These are phyloP conservation scores for Gracilaria gracilis DNA, from an alignment of 23 red algal species.

Conservation along the genomic window DNA sequence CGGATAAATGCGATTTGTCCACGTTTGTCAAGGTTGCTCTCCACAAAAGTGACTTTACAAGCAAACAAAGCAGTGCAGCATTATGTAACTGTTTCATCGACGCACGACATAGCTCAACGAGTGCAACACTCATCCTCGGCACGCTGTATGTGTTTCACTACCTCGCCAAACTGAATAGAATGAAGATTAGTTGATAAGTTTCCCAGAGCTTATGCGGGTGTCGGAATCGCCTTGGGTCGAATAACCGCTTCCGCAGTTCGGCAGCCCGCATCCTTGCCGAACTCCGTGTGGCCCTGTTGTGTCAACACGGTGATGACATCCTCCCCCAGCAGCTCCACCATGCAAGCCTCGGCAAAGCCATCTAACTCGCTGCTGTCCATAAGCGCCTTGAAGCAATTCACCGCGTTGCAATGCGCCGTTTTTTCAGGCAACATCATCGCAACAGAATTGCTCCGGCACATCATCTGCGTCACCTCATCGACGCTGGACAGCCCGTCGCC, in stretches of 20 bases:
- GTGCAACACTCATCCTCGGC: background rate
- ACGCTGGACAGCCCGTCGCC: background rate
- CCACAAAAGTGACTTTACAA: slow-evolving; percentile 14
- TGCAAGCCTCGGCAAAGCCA: slow-evolving; percentile 68
- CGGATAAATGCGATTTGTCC: background rate
- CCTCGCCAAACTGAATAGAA: slow-evolving; percentile 6
- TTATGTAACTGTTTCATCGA: background rate
- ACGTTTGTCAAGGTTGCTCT: background rate
- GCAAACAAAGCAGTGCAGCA: slow-evolving; percentile 8
- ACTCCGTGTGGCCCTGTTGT: slow-evolving; percentile 23
- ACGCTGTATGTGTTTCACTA: background rate
- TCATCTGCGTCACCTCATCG: slow-evolving; percentile 26
- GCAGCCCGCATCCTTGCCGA: slow-evolving; percentile 18
- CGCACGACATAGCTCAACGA: background rate
- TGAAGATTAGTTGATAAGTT: slow-evolving; percentile 25
- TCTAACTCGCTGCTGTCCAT: slow-evolving; percentile 71
- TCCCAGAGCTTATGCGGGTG: slow-evolving; percentile 1
- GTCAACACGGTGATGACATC: slow-evolving; percentile 35
- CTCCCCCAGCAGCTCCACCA: slow-evolving; percentile 64
- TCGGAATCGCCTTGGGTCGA: slow-evolving; percentile 22
- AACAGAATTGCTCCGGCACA: background rate
- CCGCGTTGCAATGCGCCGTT: slow-evolving; percentile 43
- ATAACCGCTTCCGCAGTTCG: background rate
- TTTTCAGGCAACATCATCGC: slow-evolving; percentile 63
- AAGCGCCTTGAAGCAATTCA: slow-evolving; percentile 51